Evolutionary conservation across 2,329 filamentous ascomycete genomes (phyloP), one percentile per base, ranked within the genome.

Genomic region (Coniella vitis): DNA sequence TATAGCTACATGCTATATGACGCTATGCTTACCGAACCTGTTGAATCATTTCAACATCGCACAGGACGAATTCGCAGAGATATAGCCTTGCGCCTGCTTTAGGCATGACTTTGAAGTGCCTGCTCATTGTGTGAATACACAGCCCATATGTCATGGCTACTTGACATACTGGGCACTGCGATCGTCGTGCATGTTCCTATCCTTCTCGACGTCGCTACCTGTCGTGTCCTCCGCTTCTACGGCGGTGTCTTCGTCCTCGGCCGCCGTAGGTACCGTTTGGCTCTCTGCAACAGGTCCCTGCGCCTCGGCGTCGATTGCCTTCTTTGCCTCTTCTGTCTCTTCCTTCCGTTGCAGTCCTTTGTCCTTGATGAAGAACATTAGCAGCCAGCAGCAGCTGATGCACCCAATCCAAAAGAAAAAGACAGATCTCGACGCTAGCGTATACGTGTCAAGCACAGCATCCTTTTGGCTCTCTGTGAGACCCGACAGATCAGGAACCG

Each of bases 401-500:
- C 37, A 49, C 4, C 51, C 51, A n/a, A 40, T 42, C 51, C 51
- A 53, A 9, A 53, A 49, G 4, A 44, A 53, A 31, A 53, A 53
- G 13, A 53, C 51, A 19, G 51, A 53, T 40, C 47, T 44, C 7
- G 52, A 49, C 10, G 52, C 52, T 20, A 34, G 25, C 4, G 51
- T 37, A 16, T 54, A 54, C n/a, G 40, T 40, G 32, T 53, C 47
- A 16, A 53, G 40, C 4, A 54, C 17, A 19, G 40, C n/a, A 17
- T 38, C 19, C 44, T 38, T 45, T 12, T 54, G 44, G 2, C 14
- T n/a, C 7, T 25, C 65, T 63, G 32, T 72, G 64, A 38, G 59
- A 54, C 4, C 62, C 57, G 42, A 70, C 46, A 49, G 51, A 31
- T 54, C 51, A 7, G 57, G 70, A 25, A 65, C 60, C 19, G 56